Evolutionary conservation across 768 basidiomycete species (phyloP).

Genomic region (Boletus rubropictus): DNA sequence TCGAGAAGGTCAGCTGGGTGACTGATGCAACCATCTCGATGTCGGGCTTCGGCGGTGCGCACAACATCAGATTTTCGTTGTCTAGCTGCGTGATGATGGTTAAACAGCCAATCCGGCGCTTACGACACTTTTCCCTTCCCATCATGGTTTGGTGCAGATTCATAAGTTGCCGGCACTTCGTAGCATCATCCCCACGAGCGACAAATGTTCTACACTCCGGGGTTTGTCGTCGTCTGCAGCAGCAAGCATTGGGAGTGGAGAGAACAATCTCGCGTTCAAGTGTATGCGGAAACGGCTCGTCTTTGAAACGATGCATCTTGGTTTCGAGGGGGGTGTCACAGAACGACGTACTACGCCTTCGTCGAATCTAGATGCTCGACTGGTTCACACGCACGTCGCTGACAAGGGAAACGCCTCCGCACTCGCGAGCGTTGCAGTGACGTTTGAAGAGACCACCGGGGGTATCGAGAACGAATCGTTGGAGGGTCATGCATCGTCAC

Average conservation of each 20-base stretch:
- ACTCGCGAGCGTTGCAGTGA: slow-evolving; percentile 39
- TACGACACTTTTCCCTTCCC: slow-evolving; percentile 65
- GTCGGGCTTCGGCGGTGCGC: slow-evolving; percentile 72
- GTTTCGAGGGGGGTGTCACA: slow-evolving; percentile 78
- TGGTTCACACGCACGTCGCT: slow-evolving; percentile 16
- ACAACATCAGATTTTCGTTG: slow-evolving; percentile 3
- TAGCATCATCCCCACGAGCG: slow-evolving; percentile 71
- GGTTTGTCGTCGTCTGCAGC: slow-evolving; percentile 59
- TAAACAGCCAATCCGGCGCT: slow-evolving; percentile 71
- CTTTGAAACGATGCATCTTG: slow-evolving; percentile 87
- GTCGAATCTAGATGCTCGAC: slow-evolving; percentile 20
- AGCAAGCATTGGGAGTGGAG: slow-evolving; percentile 62
- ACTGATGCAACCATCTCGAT: slow-evolving; percentile 72
- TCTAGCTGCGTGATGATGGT: slow-evolving; percentile 7
- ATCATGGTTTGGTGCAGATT: slow-evolving; percentile 81
- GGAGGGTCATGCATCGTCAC: slow-evolving; percentile 10
- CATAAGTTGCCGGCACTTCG: slow-evolving; percentile 71
- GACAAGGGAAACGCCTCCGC: slow-evolving; percentile 13
- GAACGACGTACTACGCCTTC: slow-evolving; percentile 64
- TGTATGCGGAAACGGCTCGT: slow-evolving; percentile 82
- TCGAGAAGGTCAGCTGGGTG: slow-evolving; percentile 72
- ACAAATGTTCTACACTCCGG: slow-evolving; percentile 77
- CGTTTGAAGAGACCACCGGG: slow-evolving; percentile 33
- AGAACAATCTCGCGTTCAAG: slow-evolving; percentile 95
- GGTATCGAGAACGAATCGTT: background rate